phyloP scores from a whole-genome alignment of 306 rosid genomes.

The Pyrus betulifolia region DNA sequence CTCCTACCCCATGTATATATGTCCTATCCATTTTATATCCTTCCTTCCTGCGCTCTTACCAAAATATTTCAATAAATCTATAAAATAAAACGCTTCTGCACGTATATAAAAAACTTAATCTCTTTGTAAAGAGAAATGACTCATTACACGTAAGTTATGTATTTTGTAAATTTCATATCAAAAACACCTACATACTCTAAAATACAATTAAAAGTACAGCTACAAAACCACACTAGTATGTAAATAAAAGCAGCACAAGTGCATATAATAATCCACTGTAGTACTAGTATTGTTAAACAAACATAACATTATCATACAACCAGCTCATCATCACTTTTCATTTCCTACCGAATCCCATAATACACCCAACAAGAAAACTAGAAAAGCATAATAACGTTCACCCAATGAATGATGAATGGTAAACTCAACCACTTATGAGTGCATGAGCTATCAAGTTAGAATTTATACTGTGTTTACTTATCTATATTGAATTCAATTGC shows the following conservation, averaged over 20 bases:
- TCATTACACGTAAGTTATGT: not conserved
- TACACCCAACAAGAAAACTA: not conserved
- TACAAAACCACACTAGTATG: not conserved
- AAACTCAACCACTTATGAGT: not conserved
- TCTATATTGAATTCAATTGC: not conserved
- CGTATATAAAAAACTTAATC: too few species aligned
- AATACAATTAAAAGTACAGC: not conserved
- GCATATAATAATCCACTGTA: not conserved
- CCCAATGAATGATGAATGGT: not conserved
- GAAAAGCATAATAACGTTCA: constrained; percentile 7
- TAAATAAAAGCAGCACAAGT: not conserved
- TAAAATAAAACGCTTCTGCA: too few species aligned
- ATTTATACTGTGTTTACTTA: not conserved
- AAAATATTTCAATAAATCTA: too few species aligned
- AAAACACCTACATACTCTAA: not conserved
- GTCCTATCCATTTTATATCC: not conserved
- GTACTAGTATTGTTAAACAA: not conserved
- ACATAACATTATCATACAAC: not conserved
- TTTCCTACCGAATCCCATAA: constrained; percentile 9
- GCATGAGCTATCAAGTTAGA: not conserved
- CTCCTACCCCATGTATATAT: too few species aligned
- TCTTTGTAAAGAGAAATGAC: too few species aligned
- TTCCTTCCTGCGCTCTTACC: not conserved
- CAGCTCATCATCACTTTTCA: not conserved
- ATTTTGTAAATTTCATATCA: not conserved